These are phyloP conservation scores for Lyophyllum shimeji DNA, from an alignment of 768 basidiomycete genomes.

Conservation along the genomic window DNA sequence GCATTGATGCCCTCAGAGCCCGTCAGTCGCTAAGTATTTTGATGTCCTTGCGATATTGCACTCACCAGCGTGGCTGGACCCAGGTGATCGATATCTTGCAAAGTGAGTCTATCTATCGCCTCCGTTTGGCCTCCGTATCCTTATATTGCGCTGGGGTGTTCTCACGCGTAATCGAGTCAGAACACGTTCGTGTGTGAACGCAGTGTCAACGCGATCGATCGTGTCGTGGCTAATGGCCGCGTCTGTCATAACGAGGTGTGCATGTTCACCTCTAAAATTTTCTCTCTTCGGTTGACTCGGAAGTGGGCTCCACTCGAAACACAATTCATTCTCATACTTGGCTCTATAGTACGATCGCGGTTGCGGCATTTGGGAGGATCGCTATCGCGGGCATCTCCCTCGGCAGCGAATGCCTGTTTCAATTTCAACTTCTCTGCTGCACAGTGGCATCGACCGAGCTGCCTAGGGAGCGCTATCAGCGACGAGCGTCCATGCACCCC, in stretches of 20 bases:
- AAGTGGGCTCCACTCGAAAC: background rate
- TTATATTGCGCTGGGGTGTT: background rate
- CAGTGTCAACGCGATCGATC: slow-evolving; percentile 1
- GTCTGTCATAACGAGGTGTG: background rate
- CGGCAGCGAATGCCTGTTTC: background rate
- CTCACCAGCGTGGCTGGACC: background rate
- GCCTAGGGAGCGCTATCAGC: background rate
- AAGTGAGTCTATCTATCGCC: background rate
- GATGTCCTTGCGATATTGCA: background rate
- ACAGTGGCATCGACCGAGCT: background rate
- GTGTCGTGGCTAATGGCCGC: background rate
- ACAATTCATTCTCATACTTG: too few species aligned
- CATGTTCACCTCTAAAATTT: background rate
- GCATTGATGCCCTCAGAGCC: background rate
- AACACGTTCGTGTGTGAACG: background rate
- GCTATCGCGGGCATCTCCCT: background rate
- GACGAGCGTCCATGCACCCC: background rate
- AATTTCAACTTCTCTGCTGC: background rate
- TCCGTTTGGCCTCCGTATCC: background rate
- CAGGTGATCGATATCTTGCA: slow-evolving; percentile 1
- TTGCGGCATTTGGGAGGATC: background rate
- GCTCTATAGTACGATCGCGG: background rate
- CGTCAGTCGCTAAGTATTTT: background rate
- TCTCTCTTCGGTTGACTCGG: background rate
- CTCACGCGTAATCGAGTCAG: slow-evolving; percentile 3